A percentile compares a stretch with the other conserved stretches of the same genome.
Evolutionary conservation across 2,329 filamentous ascomycete species (phyloP).

Genomic region (Aspergillus niger): DNA sequence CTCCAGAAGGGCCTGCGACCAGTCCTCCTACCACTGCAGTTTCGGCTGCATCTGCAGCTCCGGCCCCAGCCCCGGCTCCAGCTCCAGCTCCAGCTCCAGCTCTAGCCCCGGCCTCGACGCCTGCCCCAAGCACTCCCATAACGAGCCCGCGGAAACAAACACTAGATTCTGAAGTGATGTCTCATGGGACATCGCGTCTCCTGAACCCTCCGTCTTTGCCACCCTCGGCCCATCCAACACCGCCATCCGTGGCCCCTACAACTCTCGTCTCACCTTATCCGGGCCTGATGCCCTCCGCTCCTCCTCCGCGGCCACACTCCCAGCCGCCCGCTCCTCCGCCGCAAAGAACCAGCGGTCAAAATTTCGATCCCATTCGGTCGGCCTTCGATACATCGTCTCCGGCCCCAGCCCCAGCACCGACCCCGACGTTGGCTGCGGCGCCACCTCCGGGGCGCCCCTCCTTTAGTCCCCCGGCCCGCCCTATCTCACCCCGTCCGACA

Average conservation of each 20-base stretch:
- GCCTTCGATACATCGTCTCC: conserved; percentile 54
- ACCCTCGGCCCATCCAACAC: conserved; percentile 33
- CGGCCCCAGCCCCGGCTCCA: conserved; percentile 15
- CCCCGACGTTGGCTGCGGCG: conserved; percentile 27
- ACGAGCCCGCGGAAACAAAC: conserved; percentile 8
- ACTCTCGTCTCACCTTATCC: conserved; percentile 21
- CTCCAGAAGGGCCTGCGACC: conserved; percentile 11
- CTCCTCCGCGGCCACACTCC: conserved; percentile 42
- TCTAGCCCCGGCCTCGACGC: conserved; percentile 18
- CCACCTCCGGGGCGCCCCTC: conserved; percentile 18
- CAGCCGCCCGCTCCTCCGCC: conserved; percentile 45
- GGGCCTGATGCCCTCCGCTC: conserved; percentile 23
- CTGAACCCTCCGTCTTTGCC: conserved; percentile 24
- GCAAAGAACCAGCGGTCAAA: conserved; percentile 71
- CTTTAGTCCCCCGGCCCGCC: conserved; percentile 50
- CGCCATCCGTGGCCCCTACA: conserved; percentile 28
- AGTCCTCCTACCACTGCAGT: conserved; percentile 8
- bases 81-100: conserved; percentile 14
- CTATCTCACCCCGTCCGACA: conserved; percentile 51
- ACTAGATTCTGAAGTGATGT: conserved; percentile 21
- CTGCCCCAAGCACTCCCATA: conserved; percentile 19
- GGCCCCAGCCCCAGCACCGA: conserved; percentile 29
- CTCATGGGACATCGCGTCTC: conserved; percentile 19
- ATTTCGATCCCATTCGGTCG: conserved; percentile 85
- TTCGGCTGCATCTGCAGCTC: conserved; percentile 10